Base-by-base conservation (phyloP, 2,329 filamentous ascomycete species). In the Fusarium verticillioides region DNA sequence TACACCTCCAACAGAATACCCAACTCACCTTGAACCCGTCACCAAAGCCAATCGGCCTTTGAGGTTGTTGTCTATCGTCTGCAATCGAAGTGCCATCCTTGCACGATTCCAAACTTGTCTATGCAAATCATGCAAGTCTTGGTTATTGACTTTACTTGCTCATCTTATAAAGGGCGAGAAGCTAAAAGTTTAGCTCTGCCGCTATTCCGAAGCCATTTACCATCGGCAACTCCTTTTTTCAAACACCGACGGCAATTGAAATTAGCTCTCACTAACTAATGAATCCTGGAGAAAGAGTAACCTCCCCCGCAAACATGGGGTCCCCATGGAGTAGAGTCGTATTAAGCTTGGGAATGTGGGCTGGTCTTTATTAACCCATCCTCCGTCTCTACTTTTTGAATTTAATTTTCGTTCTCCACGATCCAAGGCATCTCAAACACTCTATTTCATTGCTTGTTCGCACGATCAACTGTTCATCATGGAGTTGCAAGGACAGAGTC, bases 401-500 rank as follows among this genome's bases (percentile, higher is more conserved):
- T 40, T 37, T 34, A 10, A 26, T 53, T 19, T 60, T 50, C 21
- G 42, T 18, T 59, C 42, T 52, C 28, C 43, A 66, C 18, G 23
- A 66, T 44, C 16, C 50, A 57, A 34, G 23, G 28, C 19, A 26
- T 11, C n/a, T 30, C 6, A 36, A 11, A 21, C 26, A 23, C 11
- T 36, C 13, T 40, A 26, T 19, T 23, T 10, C 34, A 15, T 28
- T 32, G 5, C 5, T 21, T n/a, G 36, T 21, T 28, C 8, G 28
- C 9, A 5, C 34, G 19, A n/a, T n/a, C 10, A 54, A 18, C 40
- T 32, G 23, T 21, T 43, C 15, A 34, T 30, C 36, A 69, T 69
- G 59, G 72, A 75, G 63, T 53, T 75, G 36, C 69, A 75, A 21
- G 84, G 84, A 40, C 81, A 79, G 39, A 73, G 79, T 19, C 81